phyloP scores from a whole-genome alignment of 2,329 filamentous ascomycete species.

The Colletotrichum sp. region DNA sequence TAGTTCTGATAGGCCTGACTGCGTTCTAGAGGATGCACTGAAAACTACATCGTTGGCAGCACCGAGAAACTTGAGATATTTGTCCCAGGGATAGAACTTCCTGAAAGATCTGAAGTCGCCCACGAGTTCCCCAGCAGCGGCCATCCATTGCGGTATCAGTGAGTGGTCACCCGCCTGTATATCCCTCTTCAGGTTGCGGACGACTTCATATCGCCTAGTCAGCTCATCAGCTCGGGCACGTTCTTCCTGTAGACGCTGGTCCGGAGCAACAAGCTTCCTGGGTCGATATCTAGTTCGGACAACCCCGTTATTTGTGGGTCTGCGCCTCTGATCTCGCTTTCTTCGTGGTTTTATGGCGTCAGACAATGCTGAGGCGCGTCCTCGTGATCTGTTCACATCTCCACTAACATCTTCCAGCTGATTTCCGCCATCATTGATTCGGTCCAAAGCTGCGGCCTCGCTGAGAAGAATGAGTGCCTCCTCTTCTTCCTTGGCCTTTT shows the following conservation, averaged over 20 bases:
- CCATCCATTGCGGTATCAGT: constrained; percentile 60
- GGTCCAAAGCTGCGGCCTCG: constrained; percentile 72
- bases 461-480: constrained; percentile 79
- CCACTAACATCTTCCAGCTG: background rate
- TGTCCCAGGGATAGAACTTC: constrained; percentile 71
- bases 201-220: constrained; percentile 46
- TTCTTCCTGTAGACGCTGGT: constrained; percentile 50
- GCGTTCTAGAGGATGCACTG: constrained; percentile 18
- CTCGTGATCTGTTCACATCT: background rate
- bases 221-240: constrained; percentile 44
- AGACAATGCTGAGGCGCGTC: background rate
- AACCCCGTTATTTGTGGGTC: constrained; percentile 31
- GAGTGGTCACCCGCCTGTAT: constrained; percentile 47
- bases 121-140: constrained; percentile 62
- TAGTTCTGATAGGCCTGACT: constrained; percentile 42
- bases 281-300: constrained; percentile 44
- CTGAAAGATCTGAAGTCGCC: constrained; percentile 69
- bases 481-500: constrained; percentile 73
- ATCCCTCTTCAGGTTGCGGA: constrained; percentile 46
- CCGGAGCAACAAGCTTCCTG: constrained; percentile 49
- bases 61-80: constrained; percentile 65
- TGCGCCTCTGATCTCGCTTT: background rate
- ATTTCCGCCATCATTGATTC: constrained; percentile 43
- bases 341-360: constrained; percentile 4
- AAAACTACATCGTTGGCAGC: constrained; percentile 22